Base-by-base conservation (phyloP, 495 filamentous ascomycete species). In the Aspergillus bertholletiae region DNA sequence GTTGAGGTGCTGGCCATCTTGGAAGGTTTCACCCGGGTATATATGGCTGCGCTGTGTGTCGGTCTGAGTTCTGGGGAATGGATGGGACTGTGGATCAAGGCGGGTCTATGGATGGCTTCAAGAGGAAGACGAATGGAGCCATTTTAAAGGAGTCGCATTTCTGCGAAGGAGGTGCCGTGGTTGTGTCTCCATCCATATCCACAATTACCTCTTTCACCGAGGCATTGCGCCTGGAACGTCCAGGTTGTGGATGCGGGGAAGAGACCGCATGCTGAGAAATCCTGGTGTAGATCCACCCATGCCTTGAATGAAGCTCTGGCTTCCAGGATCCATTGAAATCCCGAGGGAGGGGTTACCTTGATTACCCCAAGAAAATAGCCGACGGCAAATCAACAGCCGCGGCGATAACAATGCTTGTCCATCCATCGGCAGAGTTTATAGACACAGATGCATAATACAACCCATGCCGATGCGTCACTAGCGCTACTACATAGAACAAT, bases 1-100 rank as follows among this genome's bases (percentile, higher is more conserved):
- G 49, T 17, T 4, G 50, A 24, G 5, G 37, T 35, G 17, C 9
- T 7, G 11, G 53, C 28, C 62, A 67, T 61, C 12, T 26, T 51
- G 4, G 15, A 2, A 18, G 7, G 15, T 13, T 26, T 27, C 5
- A 46, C 11, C 0, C 43, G 43, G 7, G 13, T 45, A 23, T 45
- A 45, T 45, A 45, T 11, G 30, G 8, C 8, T 11, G 30, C 30
- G 9, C 8, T 11, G 8, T 11, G 8, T 12, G 9, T 12, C 27
- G 27, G 27, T 5, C 27, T 44, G n/a, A 44, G 1, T 45, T 45
- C 24, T 22, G 21, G 20, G 43, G 23, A 4, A 13, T 26, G 22
- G 23, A 24, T 47, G 13, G 34, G 13, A 37, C 11, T 15, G 34
- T 32, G 30, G 30, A 32, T 32, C 30, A 9, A 11, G 8, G 30